Evolutionary conservation across 148 eudicot genomes (phyloP).

Genomic region (Rhododendron griersonianum): DNA sequence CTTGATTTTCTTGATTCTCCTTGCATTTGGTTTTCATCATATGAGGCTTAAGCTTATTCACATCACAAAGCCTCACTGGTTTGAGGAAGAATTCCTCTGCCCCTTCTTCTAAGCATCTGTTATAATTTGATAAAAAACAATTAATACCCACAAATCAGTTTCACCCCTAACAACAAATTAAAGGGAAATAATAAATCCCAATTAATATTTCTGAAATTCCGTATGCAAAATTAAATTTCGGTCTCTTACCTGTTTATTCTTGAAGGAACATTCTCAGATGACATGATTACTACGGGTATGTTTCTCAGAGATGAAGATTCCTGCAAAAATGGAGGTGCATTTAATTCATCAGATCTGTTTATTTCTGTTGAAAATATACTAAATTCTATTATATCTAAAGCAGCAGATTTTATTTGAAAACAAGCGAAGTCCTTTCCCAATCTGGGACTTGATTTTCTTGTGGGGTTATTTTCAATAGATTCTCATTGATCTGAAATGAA

Average conservation of each 20-base stretch:
- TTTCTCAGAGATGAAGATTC: constrained; percentile 73
- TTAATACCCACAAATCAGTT: background rate
- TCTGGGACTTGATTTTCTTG: background rate
- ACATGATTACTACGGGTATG: constrained; percentile 97
- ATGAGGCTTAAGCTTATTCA: constrained; percentile 75
- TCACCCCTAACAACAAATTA: background rate
- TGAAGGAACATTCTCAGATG: constrained; percentile 94
- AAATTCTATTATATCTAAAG: background rate
- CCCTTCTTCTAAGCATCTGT: constrained; percentile 94
- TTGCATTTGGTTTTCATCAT: constrained; percentile 62
- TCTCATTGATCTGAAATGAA: constrained; percentile 19
- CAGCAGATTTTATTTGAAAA: background rate
- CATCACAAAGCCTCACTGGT: constrained; percentile 79
- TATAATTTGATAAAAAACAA: constrained; percentile 3
- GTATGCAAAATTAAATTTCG: background rate
- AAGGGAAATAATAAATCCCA: background rate
- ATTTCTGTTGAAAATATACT: background rate
- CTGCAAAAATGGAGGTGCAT: constrained; percentile 35
- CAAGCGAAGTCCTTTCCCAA: background rate
- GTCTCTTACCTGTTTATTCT: constrained; percentile 71
- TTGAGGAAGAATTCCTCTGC: constrained; percentile 91
- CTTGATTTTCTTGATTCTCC: constrained; percentile 20
- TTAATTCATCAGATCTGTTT: background rate
- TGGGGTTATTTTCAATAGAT: constrained; percentile 10
- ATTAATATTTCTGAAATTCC: background rate